These are phyloP conservation scores for Dendrobium catenatum DNA, from an alignment of 106 monocot genomes.

Conservation along the genomic window DNA sequence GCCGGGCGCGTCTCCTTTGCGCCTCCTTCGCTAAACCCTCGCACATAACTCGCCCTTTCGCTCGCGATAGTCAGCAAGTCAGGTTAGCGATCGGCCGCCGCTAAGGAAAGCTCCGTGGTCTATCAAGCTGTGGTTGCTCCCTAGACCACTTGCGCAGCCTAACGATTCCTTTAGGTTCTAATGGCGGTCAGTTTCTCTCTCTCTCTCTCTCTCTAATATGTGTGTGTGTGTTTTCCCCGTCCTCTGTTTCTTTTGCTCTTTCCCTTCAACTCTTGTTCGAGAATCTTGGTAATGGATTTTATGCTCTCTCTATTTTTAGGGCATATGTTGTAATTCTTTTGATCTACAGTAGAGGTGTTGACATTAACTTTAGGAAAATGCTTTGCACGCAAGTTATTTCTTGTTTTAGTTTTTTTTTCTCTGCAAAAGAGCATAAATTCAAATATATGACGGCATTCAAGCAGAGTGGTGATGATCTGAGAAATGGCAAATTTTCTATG, in stretches of 20 bases:
- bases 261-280: not conserved
- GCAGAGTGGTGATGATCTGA: not conserved
- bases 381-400: not conserved
- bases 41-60: not conserved
- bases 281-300: not conserved
- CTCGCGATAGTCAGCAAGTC: not conserved
- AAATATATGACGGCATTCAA: not conserved
- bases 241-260: not conserved
- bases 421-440: not conserved
- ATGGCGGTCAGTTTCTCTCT: not conserved
- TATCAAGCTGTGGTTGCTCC: too few species aligned
- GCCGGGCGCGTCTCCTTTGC: not conserved
- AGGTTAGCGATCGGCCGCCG: not conserved
- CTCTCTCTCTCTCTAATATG: not conserved
- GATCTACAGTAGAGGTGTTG: not conserved
- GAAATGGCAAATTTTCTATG: not conserved
- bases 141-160: not conserved
- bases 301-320: not conserved
- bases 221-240: not conserved
- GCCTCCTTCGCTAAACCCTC: too few species aligned
- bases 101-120: too few species aligned
- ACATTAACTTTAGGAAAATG: not conserved
- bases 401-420: not conserved
- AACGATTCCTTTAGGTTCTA: not conserved
- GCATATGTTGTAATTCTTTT: not conserved